Conservation (phyloP, 495 filamentous ascomycete species). For the Penicillium bovifimosum region DNA sequence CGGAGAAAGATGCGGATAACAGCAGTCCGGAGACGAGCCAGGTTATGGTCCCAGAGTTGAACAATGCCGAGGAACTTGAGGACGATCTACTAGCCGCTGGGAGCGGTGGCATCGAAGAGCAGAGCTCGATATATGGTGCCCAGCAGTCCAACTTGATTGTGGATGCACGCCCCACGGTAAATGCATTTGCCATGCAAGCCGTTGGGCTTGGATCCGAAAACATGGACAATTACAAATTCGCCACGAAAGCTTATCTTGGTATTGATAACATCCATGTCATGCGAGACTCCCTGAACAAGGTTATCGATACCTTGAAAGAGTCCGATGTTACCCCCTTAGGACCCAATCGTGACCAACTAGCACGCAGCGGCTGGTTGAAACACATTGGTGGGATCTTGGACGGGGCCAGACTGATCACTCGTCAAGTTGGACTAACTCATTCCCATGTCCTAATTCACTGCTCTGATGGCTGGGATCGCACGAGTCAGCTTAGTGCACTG, state of each 20-base stretch:
- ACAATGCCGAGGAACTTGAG: constrained; percentile 61
- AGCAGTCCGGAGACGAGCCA: constrained; percentile 46
- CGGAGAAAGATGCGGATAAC: constrained; percentile 51
- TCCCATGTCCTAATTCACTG: constrained; percentile 96
- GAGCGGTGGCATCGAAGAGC: constrained; percentile 35
- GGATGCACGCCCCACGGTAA: constrained; percentile 91
- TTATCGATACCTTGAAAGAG: constrained; percentile 87
- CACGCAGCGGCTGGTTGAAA: constrained; percentile 85
- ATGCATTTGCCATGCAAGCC: constrained; percentile 93
- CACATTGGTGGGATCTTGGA: constrained; percentile 83
- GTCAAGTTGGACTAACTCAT: constrained; percentile 84
- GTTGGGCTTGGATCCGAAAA: constrained; percentile 93
- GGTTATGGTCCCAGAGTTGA: constrained; percentile 37
- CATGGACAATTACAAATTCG: constrained; percentile 94
- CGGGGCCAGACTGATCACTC: constrained; percentile 75
- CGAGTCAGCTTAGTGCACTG: constrained; percentile 90
- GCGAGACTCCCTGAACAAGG: constrained; percentile 83
- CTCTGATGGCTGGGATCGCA: constrained; percentile 98
- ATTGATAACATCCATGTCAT: constrained; percentile 99
- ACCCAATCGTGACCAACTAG: constrained; percentile 75
- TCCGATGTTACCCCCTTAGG: constrained; percentile 80
- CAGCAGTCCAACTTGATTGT: constrained; percentile 95
- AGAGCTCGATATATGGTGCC: constrained; percentile 74
- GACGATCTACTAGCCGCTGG: constrained; percentile 61
- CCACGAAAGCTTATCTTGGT: constrained; percentile 88